Percentiles rank a stretch among this genome's conserved stretches.
These are phyloP conservation scores for Sporisorium graminicola DNA, from an alignment of 1,284 basidiomycete species.

Conservation along the genomic window DNA sequence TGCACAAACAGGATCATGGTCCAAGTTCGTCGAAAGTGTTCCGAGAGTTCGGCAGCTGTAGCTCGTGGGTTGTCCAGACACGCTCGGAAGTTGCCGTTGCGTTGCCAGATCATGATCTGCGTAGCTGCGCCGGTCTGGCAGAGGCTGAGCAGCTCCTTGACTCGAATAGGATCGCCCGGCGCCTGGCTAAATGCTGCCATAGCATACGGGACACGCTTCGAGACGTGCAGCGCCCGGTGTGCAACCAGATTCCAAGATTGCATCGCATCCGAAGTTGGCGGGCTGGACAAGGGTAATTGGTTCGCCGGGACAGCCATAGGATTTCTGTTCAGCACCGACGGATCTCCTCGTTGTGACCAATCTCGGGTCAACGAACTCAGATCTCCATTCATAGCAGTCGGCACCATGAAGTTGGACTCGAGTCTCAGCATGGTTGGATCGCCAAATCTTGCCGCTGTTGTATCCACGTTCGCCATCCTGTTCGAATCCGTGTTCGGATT, in stretches of 20 bases:
- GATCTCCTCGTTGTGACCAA: conserved; percentile 20
- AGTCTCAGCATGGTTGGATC: conserved; percentile 28
- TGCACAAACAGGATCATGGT: conserved; percentile 33
- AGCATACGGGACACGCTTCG: conserved; percentile 26
- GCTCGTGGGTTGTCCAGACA: conserved; percentile 20
- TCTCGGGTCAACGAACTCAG: conserved; percentile 9
- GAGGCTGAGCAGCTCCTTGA: conserved; percentile 39
- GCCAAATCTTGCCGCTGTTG: conserved; percentile 4
- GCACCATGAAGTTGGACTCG: conserved; percentile 19
- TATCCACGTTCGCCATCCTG: not conserved
- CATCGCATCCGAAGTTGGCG: not conserved
- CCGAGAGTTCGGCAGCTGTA: conserved; percentile 16
- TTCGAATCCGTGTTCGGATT: conserved; percentile 5
- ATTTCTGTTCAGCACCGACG: not conserved
- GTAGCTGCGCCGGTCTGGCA: conserved; percentile 33
- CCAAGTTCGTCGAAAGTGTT: conserved; percentile 33
- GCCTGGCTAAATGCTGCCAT: conserved; percentile 19
- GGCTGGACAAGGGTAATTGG: not conserved
- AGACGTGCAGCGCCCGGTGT: conserved; percentile 21
- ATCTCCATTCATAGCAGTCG: conserved; percentile 11
- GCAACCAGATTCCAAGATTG: conserved; percentile 26
- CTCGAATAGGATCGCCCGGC: conserved; percentile 27
- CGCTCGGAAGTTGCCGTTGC: conserved; percentile 34
- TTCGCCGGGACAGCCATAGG: not conserved
- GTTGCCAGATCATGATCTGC: conserved; percentile 49